Evolutionary conservation across 192 early-diverging fungal species (phyloP).

Genomic region (Rhizoclosmatium sp.): DNA sequence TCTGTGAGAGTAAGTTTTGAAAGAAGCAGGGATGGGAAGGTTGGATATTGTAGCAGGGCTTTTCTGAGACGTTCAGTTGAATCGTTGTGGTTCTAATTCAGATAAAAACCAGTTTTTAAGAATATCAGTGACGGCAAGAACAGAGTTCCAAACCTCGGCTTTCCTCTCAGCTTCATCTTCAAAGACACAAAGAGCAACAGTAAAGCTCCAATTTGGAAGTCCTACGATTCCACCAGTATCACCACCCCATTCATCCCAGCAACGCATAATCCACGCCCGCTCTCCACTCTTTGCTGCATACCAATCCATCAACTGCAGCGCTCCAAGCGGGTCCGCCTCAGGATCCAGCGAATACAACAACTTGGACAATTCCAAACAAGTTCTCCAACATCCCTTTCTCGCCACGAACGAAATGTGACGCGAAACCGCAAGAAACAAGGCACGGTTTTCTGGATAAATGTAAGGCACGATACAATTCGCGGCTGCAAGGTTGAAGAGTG

Average conservation of each 20-base stretch:
- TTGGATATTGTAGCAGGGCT: conserved; percentile 80
- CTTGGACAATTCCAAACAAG: conserved; percentile 90
- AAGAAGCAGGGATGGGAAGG: conserved; percentile 65
- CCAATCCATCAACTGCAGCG: conserved; percentile 82
- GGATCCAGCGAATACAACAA: conserved; percentile 78
- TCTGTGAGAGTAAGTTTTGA: conserved; percentile 73
- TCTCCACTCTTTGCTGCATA: conserved; percentile 82
- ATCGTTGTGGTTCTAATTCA: conserved; percentile 41
- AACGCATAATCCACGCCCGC: conserved; percentile 52
- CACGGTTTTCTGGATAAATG: conserved; percentile 78
- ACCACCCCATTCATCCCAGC: conserved; percentile 52
- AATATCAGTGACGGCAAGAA: neutral
- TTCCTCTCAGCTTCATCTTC: conserved; percentile 66
- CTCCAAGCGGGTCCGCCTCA: conserved; percentile 76
- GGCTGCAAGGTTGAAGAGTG: conserved; percentile 73
- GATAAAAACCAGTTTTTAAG: neutral
- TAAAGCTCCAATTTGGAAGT: conserved; percentile 80
- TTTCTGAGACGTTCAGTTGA: conserved; percentile 67
- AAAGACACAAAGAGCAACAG: conserved; percentile 78
- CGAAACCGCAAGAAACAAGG: conserved; percentile 81
- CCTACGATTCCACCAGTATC: conserved; percentile 26
- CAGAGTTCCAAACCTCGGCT: conserved; percentile 23
- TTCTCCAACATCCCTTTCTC: conserved; percentile 93
- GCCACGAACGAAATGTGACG: conserved; percentile 85
- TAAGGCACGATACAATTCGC: conserved; percentile 76